Percentiles rank a stretch among this genome's conserved stretches.
phyloP scores from a whole-genome alignment of 2,329 filamentous ascomycete species.

The Aspergillus fructus region DNA sequence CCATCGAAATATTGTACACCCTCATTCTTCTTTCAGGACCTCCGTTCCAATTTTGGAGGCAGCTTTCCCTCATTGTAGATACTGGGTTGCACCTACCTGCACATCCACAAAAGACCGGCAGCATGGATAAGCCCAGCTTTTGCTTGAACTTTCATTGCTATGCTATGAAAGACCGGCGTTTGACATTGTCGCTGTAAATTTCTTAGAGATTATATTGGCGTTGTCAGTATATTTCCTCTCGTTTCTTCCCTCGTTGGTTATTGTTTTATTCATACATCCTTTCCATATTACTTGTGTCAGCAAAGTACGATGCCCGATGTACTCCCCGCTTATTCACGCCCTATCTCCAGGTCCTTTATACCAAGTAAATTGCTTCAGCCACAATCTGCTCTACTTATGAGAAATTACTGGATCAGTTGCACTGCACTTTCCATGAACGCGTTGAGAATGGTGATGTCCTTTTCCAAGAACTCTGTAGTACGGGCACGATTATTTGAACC shows the following conservation, averaged over 20 bases:
- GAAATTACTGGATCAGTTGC: slow-evolving; percentile 26
- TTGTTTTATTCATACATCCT: background rate
- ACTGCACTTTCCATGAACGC: slow-evolving; percentile 22
- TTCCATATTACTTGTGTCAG: background rate
- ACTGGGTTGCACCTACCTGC: background rate
- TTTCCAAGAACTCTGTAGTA: slow-evolving; percentile 4
- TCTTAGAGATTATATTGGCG: too few relatives aligned
- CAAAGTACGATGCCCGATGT: background rate
- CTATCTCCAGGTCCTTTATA: background rate
- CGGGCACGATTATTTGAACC: background rate
- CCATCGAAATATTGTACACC: background rate
- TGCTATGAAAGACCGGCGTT: background rate
- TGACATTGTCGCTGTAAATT: too few relatives aligned
- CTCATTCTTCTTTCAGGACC: background rate
- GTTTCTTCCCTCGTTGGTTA: background rate
- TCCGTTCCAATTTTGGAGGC: background rate
- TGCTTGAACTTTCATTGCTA: background rate
- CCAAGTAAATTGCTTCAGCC: background rate
- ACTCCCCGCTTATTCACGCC: background rate
- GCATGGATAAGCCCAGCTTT: background rate
- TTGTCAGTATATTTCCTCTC: background rate
- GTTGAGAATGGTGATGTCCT: slow-evolving; percentile 25
- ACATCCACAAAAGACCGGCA: background rate
- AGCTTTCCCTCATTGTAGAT: background rate
- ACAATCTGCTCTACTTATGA: slow-evolving; percentile 8